Evolutionary conservation across 1,284 basidiomycete species (phyloP).

Genomic region (Dichomitus squalens): DNA sequence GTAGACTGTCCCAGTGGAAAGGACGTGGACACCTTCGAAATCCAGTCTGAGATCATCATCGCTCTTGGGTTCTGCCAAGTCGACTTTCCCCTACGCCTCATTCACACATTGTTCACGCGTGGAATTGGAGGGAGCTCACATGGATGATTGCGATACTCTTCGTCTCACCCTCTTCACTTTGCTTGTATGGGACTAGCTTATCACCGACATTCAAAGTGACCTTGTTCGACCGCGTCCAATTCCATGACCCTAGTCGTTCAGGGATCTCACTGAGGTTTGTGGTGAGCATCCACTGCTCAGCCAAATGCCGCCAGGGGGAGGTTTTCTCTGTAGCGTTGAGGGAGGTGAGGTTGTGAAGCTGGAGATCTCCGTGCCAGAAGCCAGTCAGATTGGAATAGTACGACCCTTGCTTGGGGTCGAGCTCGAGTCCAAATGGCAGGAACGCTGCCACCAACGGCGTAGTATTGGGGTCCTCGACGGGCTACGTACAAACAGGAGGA

Average conservation of each 20-base stretch:
- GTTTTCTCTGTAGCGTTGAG: conserved; percentile 28
- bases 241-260: conserved; percentile 59
- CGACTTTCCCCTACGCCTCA: conserved; percentile 62
- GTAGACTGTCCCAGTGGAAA: conserved; percentile 77
- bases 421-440: conserved; percentile 44
- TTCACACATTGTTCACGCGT: background rate
- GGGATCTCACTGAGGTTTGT: conserved; percentile 46
- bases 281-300: conserved; percentile 49
- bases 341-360: conserved; percentile 65
- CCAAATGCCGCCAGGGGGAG: conserved; percentile 50
- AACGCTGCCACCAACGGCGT: conserved; percentile 53
- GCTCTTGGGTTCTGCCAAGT: conserved; percentile 54
- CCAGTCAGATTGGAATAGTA: conserved; percentile 80
- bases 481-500: conserved; percentile 40
- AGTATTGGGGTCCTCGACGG: conserved; percentile 47
- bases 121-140: conserved; percentile 43
- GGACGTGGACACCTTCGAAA: conserved; percentile 79
- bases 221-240: conserved; percentile 67
- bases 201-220: conserved; percentile 68
- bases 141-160: conserved; percentile 60
- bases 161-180: conserved; percentile 34
- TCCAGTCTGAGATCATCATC: conserved; percentile 65
- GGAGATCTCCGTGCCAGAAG: conserved; percentile 65
- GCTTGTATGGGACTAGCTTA: conserved; percentile 40
- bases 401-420: conserved; percentile 51